phyloP scores from a whole-genome alignment of 257 asterid genomes.

The Eustoma russellianum region DNA sequence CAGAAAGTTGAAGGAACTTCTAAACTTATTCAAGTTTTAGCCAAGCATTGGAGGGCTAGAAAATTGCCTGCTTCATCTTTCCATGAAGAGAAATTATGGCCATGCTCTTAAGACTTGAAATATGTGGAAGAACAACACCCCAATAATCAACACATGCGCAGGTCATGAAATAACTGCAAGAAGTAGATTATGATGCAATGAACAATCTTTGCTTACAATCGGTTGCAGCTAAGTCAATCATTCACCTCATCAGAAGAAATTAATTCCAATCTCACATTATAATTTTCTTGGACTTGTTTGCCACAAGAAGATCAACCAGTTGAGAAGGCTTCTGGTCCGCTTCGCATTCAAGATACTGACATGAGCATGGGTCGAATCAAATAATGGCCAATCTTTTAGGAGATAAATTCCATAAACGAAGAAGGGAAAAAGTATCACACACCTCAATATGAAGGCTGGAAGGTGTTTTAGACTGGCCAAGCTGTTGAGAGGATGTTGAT shows the following conservation, averaged over 20 bases:
- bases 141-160: constrained; percentile 98
- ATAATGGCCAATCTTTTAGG: not conserved
- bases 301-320: constrained; percentile 57
- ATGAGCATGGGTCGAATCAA: constrained; percentile 1
- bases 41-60: constrained; percentile 1
- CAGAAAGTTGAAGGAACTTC: no score
- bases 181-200: constrained; percentile 14
- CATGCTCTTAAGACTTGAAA: constrained; percentile 49
- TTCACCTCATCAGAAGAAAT: constrained; percentile 3
- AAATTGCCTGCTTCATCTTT: constrained; percentile 86
- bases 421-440: not conserved
- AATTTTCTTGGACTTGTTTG: constrained; percentile 48
- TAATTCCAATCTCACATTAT: constrained; percentile 50
- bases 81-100: constrained; percentile 79
- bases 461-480: constrained; percentile 66
- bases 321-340: constrained; percentile 75
- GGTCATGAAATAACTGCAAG: constrained; percentile 89
- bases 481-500: constrained; percentile 38
- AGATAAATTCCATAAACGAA: not conserved
- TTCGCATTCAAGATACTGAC: constrained; percentile 84
- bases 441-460: constrained; percentile 84
- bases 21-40: not conserved
- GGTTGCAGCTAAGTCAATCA: constrained; percentile 2
- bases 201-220: constrained; percentile 12
- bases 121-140: constrained; percentile 84